These are phyloP conservation scores for rapeseed (Brassica napus) DNA, from an alignment of 345 rosid species.

Conservation along the genomic window Da-Ae NC_063437.1:16390501-16391000, in stretches of 20 bases:
- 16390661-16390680: constrained; percentile 2
- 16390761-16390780: constrained; percentile 68
- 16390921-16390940: background rate
- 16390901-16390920: background rate
- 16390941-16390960: background rate
- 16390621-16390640: background rate
- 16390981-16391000: background rate
- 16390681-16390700: constrained; percentile 6
- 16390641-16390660: constrained; percentile 13
- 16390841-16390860: background rate
- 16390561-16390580: constrained; percentile 80
- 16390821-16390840: constrained; percentile 5
- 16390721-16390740: constrained; percentile 99
- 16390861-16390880: background rate
- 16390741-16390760: constrained; percentile 85
- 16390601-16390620: constrained; percentile 8
- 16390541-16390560: constrained; percentile 75
- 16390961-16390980: background rate
- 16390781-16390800: constrained; percentile 87
- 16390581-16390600: constrained; percentile 90
- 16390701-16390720: constrained; percentile 73
- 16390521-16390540: constrained; percentile 66
- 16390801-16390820: constrained; percentile 51
- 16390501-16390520: background rate
- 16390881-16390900: background rate